Conservation (phyloP, 495 filamentous ascomycete genomes). For the Venustampulla echinocandica region DNA sequence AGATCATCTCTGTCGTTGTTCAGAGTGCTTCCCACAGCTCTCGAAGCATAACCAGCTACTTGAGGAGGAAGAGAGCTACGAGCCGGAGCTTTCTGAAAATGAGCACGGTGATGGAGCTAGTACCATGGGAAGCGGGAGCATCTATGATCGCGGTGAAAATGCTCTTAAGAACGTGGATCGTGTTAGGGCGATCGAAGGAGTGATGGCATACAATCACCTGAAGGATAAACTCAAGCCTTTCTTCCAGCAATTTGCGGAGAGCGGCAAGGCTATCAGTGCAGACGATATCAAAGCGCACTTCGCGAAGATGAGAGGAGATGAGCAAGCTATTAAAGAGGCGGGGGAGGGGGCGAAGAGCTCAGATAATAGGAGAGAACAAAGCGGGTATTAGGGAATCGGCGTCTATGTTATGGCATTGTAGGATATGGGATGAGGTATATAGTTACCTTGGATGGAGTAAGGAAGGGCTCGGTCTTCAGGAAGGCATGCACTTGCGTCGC, state of each 20-base stretch:
- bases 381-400: slow-evolving; percentile 36
- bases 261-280: slow-evolving; percentile 71
- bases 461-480: no score
- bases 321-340: slow-evolving; percentile 42
- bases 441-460: neutral
- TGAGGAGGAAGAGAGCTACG: slow-evolving; percentile 88
- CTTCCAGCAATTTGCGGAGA: slow-evolving; percentile 86
- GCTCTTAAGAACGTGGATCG: slow-evolving; percentile 85
- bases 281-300: slow-evolving; percentile 97
- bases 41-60: slow-evolving; percentile 64
- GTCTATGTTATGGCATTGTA: slow-evolving; percentile 1
- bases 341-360: slow-evolving; percentile 34
- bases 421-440: slow-evolving; percentile 3
- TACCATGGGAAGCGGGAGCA: slow-evolving; percentile 53
- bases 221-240: slow-evolving; percentile 92
- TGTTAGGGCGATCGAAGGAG: slow-evolving; percentile 88
- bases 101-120: slow-evolving; percentile 38
- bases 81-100: slow-evolving; percentile 63
- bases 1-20: slow-evolving; percentile 65
- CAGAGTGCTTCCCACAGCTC: slow-evolving; percentile 67
- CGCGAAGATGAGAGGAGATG: slow-evolving; percentile 85
- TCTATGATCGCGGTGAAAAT: slow-evolving; percentile 83
- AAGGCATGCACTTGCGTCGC: no score
- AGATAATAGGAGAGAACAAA: slow-evolving; percentile 49
- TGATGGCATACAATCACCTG: slow-evolving; percentile 93